Evolutionary conservation across 768 basidiomycete species (phyloP).

Genomic region (Lentinula detonsa): DNA sequence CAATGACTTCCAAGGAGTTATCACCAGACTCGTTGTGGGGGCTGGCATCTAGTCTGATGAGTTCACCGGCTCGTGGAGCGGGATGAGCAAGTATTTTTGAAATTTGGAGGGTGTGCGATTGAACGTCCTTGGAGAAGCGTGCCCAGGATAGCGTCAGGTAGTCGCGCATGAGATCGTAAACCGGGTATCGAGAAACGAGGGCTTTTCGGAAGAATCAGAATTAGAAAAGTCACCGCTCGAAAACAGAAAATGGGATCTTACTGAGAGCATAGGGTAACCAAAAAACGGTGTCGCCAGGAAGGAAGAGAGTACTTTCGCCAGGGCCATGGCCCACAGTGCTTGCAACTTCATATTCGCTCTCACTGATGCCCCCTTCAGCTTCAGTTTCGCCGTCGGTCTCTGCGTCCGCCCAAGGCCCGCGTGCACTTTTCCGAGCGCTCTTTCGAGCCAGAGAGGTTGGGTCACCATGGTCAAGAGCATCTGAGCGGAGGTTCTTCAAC

Average conservation of each 20-base stretch:
- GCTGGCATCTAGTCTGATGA: conserved; percentile 82
- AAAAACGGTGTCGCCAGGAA: conserved; percentile 86
- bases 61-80: conserved; percentile 80
- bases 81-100: conserved; percentile 85
- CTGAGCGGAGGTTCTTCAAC: conserved; percentile 57
- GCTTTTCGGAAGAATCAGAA: conserved; percentile 34
- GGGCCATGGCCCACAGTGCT: conserved; percentile 78
- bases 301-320: conserved; percentile 83
- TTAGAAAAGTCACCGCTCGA: neutral
- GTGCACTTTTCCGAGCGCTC: conserved; percentile 48
- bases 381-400: conserved; percentile 80
- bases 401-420: conserved; percentile 65
- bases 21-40: conserved; percentile 49
- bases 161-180: conserved; percentile 94
- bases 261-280: conserved; percentile 94
- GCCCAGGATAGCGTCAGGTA: conserved; percentile 96
- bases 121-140: conserved; percentile 89
- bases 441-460: conserved; percentile 53
- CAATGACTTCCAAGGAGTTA: conserved; percentile 71
- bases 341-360: conserved; percentile 81
- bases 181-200: conserved; percentile 86
- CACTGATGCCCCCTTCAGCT: conserved; percentile 68
- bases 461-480: conserved; percentile 45
- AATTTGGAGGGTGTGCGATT: conserved; percentile 86
- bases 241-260: conserved; percentile 30